Evolutionary conservation across 352 stramenopile genomes (phyloP).

Genomic region (Pythium scleroteichum): DNA sequence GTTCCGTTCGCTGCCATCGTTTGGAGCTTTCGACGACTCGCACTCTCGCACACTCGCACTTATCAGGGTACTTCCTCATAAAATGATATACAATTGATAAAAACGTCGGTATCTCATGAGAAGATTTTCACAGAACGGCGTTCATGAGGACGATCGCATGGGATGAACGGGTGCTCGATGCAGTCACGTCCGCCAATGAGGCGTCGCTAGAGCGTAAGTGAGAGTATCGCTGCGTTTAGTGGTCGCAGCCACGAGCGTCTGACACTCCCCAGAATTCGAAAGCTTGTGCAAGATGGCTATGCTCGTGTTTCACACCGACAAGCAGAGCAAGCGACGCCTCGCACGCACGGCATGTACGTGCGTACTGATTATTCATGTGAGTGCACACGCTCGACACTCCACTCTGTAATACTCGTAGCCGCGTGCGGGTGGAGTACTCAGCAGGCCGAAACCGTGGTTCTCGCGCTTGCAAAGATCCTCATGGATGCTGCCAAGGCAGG

Average conservation of each 20-base stretch:
- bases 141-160: slow-evolving; percentile 44
- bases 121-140: too few species aligned
- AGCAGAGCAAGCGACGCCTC: slow-evolving; percentile 62
- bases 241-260: too few species aligned
- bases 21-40: slow-evolving; percentile 7
- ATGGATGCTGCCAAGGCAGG: slow-evolving; percentile 70
- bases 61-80: not conserved
- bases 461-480: slow-evolving; percentile 71
- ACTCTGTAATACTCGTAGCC: slow-evolving; percentile 37
- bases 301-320: slow-evolving; percentile 60
- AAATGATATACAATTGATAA: slow-evolving; percentile 35
- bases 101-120: too few species aligned
- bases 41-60: too few species aligned
- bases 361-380: not conserved
- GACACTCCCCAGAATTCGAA: slow-evolving; percentile 46
- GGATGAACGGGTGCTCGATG: slow-evolving; percentile 67
- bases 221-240: not conserved
- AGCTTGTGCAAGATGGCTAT: slow-evolving; percentile 54
- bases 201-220: slow-evolving; percentile 45
- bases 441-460: slow-evolving; percentile 53
- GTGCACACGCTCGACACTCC: not conserved
- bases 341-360: slow-evolving; percentile 59
- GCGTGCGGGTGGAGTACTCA: slow-evolving; percentile 56
- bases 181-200: slow-evolving; percentile 34
- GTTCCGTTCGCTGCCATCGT: slow-evolving; percentile 63